A percentile compares a stretch with the other conserved stretches of the same genome.
Conservation (phyloP, 1,284 basidiomycete genomes). For the Flammula alnicola region DNA sequence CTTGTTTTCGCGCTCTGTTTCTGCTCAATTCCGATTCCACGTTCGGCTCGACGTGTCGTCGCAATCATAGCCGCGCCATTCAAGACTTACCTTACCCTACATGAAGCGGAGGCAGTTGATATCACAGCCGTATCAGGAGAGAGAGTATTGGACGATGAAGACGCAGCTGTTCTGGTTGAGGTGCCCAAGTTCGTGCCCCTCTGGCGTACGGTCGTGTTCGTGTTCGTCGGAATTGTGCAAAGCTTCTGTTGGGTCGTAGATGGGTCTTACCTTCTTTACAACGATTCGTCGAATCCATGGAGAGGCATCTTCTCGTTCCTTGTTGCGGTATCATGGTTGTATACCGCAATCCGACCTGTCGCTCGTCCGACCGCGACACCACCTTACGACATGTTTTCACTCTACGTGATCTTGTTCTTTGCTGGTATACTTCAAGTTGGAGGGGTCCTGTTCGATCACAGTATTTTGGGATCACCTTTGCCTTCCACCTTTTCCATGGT, state of each 20-base stretch:
- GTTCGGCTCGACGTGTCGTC: constrained; percentile 39
- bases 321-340: constrained; percentile 56
- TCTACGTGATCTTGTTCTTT: constrained; percentile 51
- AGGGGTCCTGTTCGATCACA: constrained; percentile 51
- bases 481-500: constrained; percentile 37
- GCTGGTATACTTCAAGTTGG: constrained; percentile 49
- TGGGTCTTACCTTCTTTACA: constrained; percentile 47
- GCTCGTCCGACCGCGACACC: constrained; percentile 45
- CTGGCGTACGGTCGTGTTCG: constrained; percentile 61
- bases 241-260: constrained; percentile 54
- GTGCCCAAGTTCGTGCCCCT: constrained; percentile 41
- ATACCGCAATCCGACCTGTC: constrained; percentile 34
- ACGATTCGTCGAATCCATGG: constrained; percentile 34
- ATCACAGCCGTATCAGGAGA: constrained; percentile 23
- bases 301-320: constrained; percentile 41
- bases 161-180: constrained; percentile 23
- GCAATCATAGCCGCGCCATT: constrained; percentile 43
- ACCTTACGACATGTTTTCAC: constrained; percentile 55
- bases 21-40: constrained; percentile 41
- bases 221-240: constrained; percentile 52
- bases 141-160: constrained; percentile 31
- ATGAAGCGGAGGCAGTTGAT: constrained; percentile 61
- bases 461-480: constrained; percentile 41
- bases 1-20: constrained; percentile 52
- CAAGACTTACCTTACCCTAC: constrained; percentile 54